Base-by-base conservation (phyloP, 164 flowering plant species). In the Annona cherimola region DNA sequence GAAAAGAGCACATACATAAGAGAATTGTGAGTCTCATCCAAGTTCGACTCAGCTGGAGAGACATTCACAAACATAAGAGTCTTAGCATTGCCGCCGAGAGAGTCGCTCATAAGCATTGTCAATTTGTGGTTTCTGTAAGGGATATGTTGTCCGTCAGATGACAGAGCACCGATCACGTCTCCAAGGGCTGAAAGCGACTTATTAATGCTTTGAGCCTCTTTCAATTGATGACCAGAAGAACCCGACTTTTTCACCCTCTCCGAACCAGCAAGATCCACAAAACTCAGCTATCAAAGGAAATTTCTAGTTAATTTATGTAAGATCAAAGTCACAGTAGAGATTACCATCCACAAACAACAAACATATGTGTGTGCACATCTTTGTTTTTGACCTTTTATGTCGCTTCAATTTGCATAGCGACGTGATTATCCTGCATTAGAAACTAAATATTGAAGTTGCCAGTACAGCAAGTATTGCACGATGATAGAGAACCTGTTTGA, bases 231-330 rank as follows among this genome's bases (percentile, higher is more conserved):
- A n/a, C 99, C 99, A 9, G 86, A 67, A 61, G 99, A 96, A 18
- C 99, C 98, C 18, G 99, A 96, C 73, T 93, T 96, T 76, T 96
- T 96, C 67, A 96, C 84, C 79, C 99, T 88, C 73, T 96, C 99
- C 6, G 99, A 96, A 63, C 99, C 99, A 81, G 99, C 99, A 74
- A 96, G 97, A 80, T 96, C 99, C 42, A 96, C 99, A 81, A 96
- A 96, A 79, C 99, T 96, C 50, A 96, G 78, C 99, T 96, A 94
- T 11, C 84, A 89, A 5, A 77, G n/a, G n/a, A 68, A 44, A 54
- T 4, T 41, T 4, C n/a, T 14, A 45, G 35, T 45, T 26, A 63
- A 45, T 63, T 45, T 26, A 26, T 26, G 35, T 26, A 26, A 26
- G 35, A 26, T 26, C 19, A 44, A 2, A 26, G 61, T 12, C n/a